Evolutionary conservation across 106 monocot species (phyloP), one percentile per base, ranked within the genome.

Genomic region (Dioscorea dumetorum): DNA sequence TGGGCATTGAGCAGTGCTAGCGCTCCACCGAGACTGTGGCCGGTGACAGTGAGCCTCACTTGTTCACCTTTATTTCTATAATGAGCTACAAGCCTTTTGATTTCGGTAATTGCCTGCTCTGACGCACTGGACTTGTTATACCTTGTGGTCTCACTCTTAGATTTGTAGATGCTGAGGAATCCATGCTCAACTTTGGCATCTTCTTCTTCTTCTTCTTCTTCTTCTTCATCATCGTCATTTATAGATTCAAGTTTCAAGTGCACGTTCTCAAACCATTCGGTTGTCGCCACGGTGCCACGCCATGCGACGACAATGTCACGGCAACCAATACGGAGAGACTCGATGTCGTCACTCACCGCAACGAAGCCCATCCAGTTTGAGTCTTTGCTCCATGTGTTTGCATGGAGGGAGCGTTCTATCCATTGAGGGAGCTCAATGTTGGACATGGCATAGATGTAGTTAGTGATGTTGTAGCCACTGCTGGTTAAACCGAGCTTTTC

Each of bases 281-380:
- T 9, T 3, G 82, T 33, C 12, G 59, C 56, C 13, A 78, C 73
- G 24, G 91, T 91, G 4, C 91, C 87, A 19, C 87, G 79, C 91
- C 87, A 91, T 2, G 91, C 68, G 54, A 91, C 82, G 28, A 71
- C 80, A 18, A 87, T 82, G 63, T 91, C 82, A 24, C 84, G 78
- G 31, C 75, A 67, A 17, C 87, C 84, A 18, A 85, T 75, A 6
- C 77, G 69, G 16, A 56, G 57, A 3, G 81, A 57, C 50, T 84
- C 90, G 19, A 28, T 79, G 48, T 87, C 79, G 60, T 59, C 73
- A 72, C 79, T 80, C 12, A 91, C 84, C 32, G 84, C 84, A 14
- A 91, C 82, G 63, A 70, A 91, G 1, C 91, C 91, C 81, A 91
- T 87, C 87, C 87, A 91, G 60, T 84, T 84, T 28, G 91, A 91